Evolutionary conservation across 805 yeast species (phyloP).

Genomic region (Teunomyces kruisii): DNA sequence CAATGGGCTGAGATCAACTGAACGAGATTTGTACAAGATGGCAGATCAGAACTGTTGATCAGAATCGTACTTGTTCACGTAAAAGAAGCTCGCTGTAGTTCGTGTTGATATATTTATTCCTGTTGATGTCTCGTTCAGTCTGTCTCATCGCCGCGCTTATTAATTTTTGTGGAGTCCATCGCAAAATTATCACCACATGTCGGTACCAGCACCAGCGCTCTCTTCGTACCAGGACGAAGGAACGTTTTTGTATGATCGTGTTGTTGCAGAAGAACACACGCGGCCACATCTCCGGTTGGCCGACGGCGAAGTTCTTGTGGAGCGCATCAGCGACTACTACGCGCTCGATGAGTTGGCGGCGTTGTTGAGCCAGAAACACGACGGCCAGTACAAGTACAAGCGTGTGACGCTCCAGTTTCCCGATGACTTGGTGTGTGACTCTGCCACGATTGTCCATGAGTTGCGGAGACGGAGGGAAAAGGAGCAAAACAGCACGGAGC

Average conservation of each 20-base stretch:
- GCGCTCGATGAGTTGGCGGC: conserved; percentile 47
- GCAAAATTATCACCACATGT: conserved; percentile 6
- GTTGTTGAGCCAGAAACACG: conserved; percentile 31
- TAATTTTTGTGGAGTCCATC: conserved; percentile 3
- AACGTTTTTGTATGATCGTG: conserved; percentile 49
- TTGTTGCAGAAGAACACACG: conserved; percentile 21
- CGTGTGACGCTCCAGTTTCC: conserved; percentile 88
- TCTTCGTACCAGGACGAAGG: conserved; percentile 72
- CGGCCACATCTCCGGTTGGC: conserved; percentile 26
- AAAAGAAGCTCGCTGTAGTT: too few species aligned
- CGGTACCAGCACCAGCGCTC: conserved; percentile 49
- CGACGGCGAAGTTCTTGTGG: conserved; percentile 14
- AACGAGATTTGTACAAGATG: too few species aligned
- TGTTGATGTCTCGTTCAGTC: too few species aligned
- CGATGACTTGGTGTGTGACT: conserved; percentile 73
- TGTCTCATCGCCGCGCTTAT: too few species aligned
- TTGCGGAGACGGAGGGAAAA: conserved; percentile 41
- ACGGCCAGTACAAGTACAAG: conserved; percentile 32
- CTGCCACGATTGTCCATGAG: conserved; percentile 64
- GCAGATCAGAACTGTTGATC: too few species aligned
- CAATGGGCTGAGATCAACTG: too few species aligned
- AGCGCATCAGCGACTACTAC: conserved; percentile 51
- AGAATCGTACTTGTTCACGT: too few species aligned
- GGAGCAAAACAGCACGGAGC: background rate
- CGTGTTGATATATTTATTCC: too few species aligned